Evolutionary conservation across 352 stramenopile genomes (phyloP), one percentile per base, ranked within the genome.

Genomic region (Pythium sukuiense): DNA sequence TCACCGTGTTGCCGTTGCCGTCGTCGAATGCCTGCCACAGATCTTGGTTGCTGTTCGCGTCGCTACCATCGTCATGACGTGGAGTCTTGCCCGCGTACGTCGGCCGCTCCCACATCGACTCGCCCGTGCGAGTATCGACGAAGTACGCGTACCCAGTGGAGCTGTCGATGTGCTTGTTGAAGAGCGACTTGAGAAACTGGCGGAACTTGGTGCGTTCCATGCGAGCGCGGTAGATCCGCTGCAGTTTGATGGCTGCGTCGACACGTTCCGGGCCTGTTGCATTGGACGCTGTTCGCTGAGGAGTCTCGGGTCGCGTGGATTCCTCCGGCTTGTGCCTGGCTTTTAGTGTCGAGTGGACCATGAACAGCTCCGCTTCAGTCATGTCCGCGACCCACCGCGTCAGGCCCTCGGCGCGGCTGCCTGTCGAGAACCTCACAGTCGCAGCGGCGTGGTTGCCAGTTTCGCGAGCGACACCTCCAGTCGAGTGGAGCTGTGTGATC

Each of bases 221-320:
- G 11, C 81, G 73, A 14, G 81, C 81, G 48, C 83, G 79, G 54
- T 90, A 92, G 45, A 89, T 89, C 11, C 81, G 81, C 50, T 92
- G 83, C 29, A 92, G 69, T 27, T 87, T 89, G 26, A 65, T 83
- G n/a, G 76, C 83, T 0, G 83, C 81, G 1, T 72, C 74, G 2
- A 76, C 74, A 7, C 83, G 83, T 64, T 92, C 83, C 0, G 83
- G 79, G 12, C 83, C 83, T 0, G 83, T 90, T 9, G 83, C 83
- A 37, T 92, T 92, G 18, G 63, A 68, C 0, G 79, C 80, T 12
- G 80, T 86, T 37, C 68, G 63, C 24, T 76, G 67, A 45, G 79
- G 77, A 18, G 67, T 41, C 11, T 55, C 39, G 1, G 61, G 48
- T n/a, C 18, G 24, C 18, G 24, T 33, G 24, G 27, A 4, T 50